Conservation (phyloP, 371 early-diverging fungal species). For the Mortierella sp. region DNA sequence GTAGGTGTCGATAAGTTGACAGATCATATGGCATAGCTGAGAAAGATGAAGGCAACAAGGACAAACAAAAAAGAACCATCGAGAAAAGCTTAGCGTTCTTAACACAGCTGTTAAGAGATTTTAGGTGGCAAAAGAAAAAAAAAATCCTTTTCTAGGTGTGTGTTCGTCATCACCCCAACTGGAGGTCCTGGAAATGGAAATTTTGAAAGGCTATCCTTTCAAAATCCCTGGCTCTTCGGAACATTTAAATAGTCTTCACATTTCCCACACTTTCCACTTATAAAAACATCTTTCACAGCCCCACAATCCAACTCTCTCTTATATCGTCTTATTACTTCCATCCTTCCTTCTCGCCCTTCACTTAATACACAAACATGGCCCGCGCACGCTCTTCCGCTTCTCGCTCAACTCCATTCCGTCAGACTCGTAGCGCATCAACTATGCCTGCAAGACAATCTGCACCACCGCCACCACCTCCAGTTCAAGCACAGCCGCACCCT, state of each 20-base stretch:
- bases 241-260: neutral
- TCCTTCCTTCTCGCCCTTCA: neutral
- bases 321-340: no score
- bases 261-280: neutral
- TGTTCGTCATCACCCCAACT: neutral
- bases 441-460: constrained; percentile 74
- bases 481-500: constrained; percentile 27
- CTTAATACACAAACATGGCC: constrained; percentile 21
- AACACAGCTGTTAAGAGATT: neutral
- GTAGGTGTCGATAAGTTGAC: neutral
- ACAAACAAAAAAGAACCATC: neutral
- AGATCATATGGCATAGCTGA: neutral
- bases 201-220: neutral
- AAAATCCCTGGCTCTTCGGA: neutral
- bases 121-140: neutral
- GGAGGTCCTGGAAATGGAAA: neutral
- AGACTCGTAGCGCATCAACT: constrained; percentile 69
- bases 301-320: neutral
- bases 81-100: neutral
- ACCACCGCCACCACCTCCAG: constrained; percentile 52
- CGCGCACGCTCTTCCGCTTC: constrained; percentile 58
- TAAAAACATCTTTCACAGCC: neutral
- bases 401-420: constrained; percentile 42
- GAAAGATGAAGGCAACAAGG: neutral
- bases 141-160: neutral